Base-by-base conservation (phyloP, 306 rosid genomes). In the Pyrus pyrifolia region DNA sequence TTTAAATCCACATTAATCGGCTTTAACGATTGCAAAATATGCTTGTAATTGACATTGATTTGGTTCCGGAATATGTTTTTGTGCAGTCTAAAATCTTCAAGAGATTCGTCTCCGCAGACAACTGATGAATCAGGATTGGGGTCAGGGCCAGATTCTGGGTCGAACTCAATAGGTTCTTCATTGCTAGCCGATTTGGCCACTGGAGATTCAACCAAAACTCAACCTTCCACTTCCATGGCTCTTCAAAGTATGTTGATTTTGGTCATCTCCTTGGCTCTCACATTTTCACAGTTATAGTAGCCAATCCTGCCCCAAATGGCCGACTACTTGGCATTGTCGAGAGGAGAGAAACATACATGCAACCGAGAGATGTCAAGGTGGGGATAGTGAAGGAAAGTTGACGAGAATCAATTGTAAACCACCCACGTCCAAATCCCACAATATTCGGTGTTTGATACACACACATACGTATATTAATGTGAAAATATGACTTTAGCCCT, bases 161-260 rank as follows among this genome's bases (percentile, higher is more conserved):
- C 89, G 9, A 84, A 77, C 18, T 61, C 77, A 69, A 11, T 87
- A 22, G 87, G 89, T 30, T 57, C 83, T 71, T 76, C 93, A 59
- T 87, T 91, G 87, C 78, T 90, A 3, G 97, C 97, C 2, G 71
- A 88, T 63, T 76, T 92, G 91, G 97, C 97, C 21, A 83, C 88
- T 1, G 96, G 86, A 31, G 86, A 53, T 38, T 76, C 91, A 4
- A 45, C 72, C 0, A 83, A 73, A 68, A 65, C 67, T 11, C 29
- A 17, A 11, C 67, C 71, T 66, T 72, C 31, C 7, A 61, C 62
- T 66, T 72, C 38, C 35, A 62, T 62, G 15, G 33, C 63, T 76
- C 73, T 82, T 58, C 61, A 22, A 2, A 51, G 81, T 46, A 49
- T 52, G 30, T 68, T 89, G 66, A 70, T 75, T 79, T 75, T 82